Base-by-base conservation (phyloP, 768 basidiomycete species). In the Leucogyrophana mollusca region DNA sequence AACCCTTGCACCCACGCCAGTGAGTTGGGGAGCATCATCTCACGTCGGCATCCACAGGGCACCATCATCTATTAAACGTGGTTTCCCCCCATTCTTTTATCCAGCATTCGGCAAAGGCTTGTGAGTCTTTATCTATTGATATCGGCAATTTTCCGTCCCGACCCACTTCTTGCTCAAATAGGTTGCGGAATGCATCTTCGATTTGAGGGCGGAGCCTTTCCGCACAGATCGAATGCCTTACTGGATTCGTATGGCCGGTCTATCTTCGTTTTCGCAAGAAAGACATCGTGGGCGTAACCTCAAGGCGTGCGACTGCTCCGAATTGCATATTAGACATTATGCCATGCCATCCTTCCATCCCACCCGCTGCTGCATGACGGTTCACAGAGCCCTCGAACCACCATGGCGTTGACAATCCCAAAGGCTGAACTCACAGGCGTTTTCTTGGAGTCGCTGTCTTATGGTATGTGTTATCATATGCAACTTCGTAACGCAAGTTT, bases 401-500 rank as follows among this genome's bases (percentile, higher is more conserved):
- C 27, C 17, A 49, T 51, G 47, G 13, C 42, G n/a, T 18, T 51
- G 22, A 40, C 40, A 21, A 39, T 34, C 11, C 17, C 50, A 17
- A 35, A 39, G 14, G 47, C 50, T 39, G 41, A 51, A 41, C 50
- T 51, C 17, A 49, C 20, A 5, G 50, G 50, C 3, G 50, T 43
- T 11, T 51, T 49, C 33, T 14, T 49, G 22, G 50, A 49, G 22
- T 49, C 50, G 11, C 13, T 51, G 22, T 41, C 32, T 14, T 49
- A 51, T 49, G 50, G 50, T 51, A 20, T 18, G 36, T 16, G 25
- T 18, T 5, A 33, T 9, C 7, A 20, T 13, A n/a, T 43, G 21
- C 43, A 16, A 13, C 25, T 16, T 3, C 10, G n/a, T 20, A 14
- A 13, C 20, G 10, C 6, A 11, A 37, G 14, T 30, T 24, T 9